Conservation (phyloP, 768 basidiomycete species). For the Albatrellus ellisii region DNA sequence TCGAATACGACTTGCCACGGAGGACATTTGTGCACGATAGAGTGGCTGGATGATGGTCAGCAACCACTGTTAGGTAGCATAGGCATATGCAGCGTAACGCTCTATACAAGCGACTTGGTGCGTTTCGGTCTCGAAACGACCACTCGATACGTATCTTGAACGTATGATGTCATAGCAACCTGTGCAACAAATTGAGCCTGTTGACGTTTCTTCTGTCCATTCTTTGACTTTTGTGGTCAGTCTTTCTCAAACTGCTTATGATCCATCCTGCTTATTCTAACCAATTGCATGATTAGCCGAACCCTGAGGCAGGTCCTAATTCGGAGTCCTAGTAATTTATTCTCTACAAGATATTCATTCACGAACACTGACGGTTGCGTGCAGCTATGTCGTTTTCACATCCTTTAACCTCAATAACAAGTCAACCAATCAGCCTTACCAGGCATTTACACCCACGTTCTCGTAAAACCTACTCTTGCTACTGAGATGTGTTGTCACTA, state of each 20-base stretch:
- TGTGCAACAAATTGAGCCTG: slow-evolving; percentile 40
- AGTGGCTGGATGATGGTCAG: slow-evolving; percentile 54
- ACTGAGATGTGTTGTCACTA: neutral
- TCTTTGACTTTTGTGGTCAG: slow-evolving; percentile 47
- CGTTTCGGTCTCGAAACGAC: slow-evolving; percentile 14
- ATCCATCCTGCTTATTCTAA: neutral
- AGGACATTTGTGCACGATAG: slow-evolving; percentile 37
- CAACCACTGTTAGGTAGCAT: slow-evolving; percentile 35
- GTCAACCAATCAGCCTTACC: slow-evolving; percentile 22
- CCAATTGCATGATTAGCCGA: too few relatives aligned
- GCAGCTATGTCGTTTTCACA: slow-evolving; percentile 50
- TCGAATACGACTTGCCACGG: slow-evolving; percentile 28
- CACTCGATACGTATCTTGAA: neutral
- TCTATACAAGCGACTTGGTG: slow-evolving; percentile 47
- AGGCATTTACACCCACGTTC: slow-evolving; percentile 42
- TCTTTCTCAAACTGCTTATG: neutral
- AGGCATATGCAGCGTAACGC: slow-evolving; percentile 37
- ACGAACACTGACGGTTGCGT: neutral
- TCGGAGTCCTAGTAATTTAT: slow-evolving; percentile 42
- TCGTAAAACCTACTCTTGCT: slow-evolving; percentile 26
- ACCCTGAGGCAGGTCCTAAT: slow-evolving; percentile 40
- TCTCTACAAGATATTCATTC: neutral
- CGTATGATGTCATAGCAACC: slow-evolving; percentile 27
- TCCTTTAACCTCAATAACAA: slow-evolving; percentile 17
- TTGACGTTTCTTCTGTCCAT: slow-evolving; percentile 34